A percentile compares a stretch with the other conserved stretches of the same genome.
Conservation (phyloP, 2,329 filamentous ascomycete species). For the Ophiostoma perfectum region DNA sequence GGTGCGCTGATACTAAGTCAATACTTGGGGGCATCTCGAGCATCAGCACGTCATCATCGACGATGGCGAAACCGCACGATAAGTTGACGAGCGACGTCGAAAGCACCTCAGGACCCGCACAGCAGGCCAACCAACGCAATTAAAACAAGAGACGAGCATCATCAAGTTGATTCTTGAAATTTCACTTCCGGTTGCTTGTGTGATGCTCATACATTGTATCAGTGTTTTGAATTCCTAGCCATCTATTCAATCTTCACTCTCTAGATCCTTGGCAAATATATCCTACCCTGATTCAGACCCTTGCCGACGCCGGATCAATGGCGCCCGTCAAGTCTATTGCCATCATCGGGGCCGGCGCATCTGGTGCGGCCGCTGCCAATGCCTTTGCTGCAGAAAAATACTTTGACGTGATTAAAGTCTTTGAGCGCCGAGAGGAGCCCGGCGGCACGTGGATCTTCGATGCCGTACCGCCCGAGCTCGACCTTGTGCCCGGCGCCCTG, state of each 20-base stretch:
- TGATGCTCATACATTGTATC: neutral
- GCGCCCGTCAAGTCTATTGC: slow-evolving; percentile 23
- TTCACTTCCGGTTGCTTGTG: neutral
- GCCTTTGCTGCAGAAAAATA: slow-evolving; percentile 43
- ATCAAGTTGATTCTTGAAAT: neutral
- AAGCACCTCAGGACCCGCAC: neutral
- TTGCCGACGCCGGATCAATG: slow-evolving; percentile 8
- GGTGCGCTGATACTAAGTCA: neutral
- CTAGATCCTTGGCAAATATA: too few species aligned
- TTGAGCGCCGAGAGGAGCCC: slow-evolving; percentile 39
- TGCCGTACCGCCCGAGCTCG: slow-evolving; percentile 17
- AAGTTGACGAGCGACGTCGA: neutral
- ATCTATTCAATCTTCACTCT: neutral
- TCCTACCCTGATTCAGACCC: too few species aligned
- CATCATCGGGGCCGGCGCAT: slow-evolving; percentile 25
- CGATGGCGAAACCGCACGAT: neutral
- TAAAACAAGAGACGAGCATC: neutral
- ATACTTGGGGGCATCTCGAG: neutral
- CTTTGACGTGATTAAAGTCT: slow-evolving; percentile 40
- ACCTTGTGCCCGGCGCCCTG: slow-evolving; percentile 22
- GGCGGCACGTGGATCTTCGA: slow-evolving; percentile 37
- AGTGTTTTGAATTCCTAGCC: neutral
- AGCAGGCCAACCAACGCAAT: neutral
- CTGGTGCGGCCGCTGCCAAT: slow-evolving; percentile 45
- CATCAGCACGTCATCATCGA: neutral